Percentiles rank a stretch among this genome's conserved stretches.
These are phyloP conservation scores for Rossbeevera mucosa DNA, from an alignment of 768 basidiomycete species.

Conservation along the genomic window DNA sequence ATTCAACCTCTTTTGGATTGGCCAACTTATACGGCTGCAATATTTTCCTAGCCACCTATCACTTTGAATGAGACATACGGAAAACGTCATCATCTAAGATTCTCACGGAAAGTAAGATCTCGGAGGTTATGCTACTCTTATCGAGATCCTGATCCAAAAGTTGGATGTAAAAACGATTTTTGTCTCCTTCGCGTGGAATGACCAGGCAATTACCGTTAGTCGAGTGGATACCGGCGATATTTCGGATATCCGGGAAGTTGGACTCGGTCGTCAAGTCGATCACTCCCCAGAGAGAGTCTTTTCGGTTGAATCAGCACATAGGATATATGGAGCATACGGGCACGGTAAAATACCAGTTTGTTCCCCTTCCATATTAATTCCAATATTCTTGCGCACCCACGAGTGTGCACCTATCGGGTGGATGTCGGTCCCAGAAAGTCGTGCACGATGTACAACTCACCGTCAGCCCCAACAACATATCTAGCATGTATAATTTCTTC, in stretches of 20 bases:
- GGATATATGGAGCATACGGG: neutral
- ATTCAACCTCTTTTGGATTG: neutral
- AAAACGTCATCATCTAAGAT: neutral
- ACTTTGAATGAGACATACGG: neutral
- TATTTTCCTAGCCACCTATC: neutral
- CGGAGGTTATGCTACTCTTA: neutral
- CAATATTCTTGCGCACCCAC: neutral
- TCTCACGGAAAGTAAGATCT: neutral
- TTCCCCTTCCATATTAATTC: neutral
- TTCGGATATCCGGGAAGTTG: neutral
- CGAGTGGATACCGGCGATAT: neutral
- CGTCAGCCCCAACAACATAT: constrained; percentile 37
- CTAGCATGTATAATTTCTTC: constrained; percentile 33
- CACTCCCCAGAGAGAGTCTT: neutral
- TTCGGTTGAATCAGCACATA: neutral
- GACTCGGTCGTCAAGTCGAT: neutral
- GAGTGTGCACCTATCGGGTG: neutral
- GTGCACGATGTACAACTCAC: constrained; percentile 12
- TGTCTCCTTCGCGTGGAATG: neutral
- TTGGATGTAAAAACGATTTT: neutral
- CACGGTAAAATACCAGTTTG: neutral
- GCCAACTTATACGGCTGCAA: neutral
- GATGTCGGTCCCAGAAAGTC: neutral
- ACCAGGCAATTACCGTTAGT: neutral
- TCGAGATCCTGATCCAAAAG: neutral